Evolutionary conservation across 805 yeast genomes (phyloP), one percentile per base, ranked within the genome.

Genomic region (Saturnispora quitensis): DNA sequence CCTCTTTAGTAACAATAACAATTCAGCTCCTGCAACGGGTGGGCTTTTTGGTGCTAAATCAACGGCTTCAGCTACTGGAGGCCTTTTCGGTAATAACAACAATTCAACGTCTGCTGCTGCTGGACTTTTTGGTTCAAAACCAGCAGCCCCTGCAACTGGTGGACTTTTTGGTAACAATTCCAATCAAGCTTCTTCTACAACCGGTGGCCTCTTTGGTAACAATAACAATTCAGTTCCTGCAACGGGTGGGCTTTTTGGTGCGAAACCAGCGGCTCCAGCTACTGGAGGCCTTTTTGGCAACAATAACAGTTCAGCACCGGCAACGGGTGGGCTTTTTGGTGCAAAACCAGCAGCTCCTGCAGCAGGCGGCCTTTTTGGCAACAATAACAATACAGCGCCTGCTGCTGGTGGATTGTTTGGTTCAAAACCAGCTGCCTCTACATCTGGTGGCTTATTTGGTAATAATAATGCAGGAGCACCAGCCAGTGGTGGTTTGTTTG

Each of bases 11-110:
- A 20, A 48, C 13, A 53, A 47, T 40, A 42, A 22, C 17, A 43
- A 62, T 48, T 58, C 67, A 13, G 63, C 70, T n/a, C 64, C 72
- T 28, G 75, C 77, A 64, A 20, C 54, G 28, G 78, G 81, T 64
- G 51, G 54, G 7, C 31, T 55, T 2, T 55, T 57, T 52, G 55
- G 60, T 22, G 47, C 47, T 27, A 48, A 40, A 36, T 48, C 51
- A 18, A 43, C 47, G 13, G 54, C 48, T 52, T 43, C 40, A 15
- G 28, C 53, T 48, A 50, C 40, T 22, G 52, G 56, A 27, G 53
- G 55, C 7, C 50, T 60, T 18, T 60, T 60, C 50, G 64, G 63
- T 27, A 47, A 34, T 18, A 49, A 18, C 28, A 47, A 15, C 33
- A 33, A 43, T 31, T 34, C 27, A n/a, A 31, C 50, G 4, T 51